Evolutionary conservation across 225 moss, liverwort and hornwort genomes (phyloP).

Genomic region (Straminergon stramineum): DNA sequence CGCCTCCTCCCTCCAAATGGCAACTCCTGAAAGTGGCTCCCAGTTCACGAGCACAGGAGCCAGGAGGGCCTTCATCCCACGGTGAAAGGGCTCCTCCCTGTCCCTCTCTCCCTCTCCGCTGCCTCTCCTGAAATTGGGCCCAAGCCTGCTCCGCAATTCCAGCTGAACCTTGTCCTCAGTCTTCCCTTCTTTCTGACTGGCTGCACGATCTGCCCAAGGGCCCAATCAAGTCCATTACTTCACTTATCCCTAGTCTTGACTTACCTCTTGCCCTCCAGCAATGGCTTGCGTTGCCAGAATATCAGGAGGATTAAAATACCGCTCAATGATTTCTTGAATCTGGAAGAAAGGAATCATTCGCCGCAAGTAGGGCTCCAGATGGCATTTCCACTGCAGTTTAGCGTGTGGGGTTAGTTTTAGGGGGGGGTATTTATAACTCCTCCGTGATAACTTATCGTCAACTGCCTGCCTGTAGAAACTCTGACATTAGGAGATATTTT

Average conservation of each 20-base stretch:
- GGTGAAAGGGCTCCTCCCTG: background rate
- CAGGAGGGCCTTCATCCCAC: background rate
- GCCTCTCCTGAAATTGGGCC: background rate
- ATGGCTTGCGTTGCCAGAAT: background rate
- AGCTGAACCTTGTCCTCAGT: background rate
- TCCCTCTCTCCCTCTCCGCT: too few relatives aligned
- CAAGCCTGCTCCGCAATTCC: background rate
- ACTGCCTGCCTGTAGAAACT: background rate
- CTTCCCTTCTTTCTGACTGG: background rate
- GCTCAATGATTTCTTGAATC: constrained; percentile 15
- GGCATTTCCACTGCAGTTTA: background rate
- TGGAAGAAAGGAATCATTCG: background rate
- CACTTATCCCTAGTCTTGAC: background rate
- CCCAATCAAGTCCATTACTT: background rate
- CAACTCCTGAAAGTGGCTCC: background rate
- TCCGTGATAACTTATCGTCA: background rate
- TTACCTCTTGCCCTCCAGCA: background rate
- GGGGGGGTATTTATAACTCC: background rate
- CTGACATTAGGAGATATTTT: background rate
- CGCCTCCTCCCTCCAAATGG: background rate
- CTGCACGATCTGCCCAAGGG: background rate
- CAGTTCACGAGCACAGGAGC: background rate
- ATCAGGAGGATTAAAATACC: background rate
- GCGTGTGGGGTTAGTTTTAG: background rate
- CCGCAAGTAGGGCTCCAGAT: background rate